Evolutionary conservation across 495 filamentous ascomycete genomes (phyloP).

Genomic region (Ascodesmis nigricans): DNA sequence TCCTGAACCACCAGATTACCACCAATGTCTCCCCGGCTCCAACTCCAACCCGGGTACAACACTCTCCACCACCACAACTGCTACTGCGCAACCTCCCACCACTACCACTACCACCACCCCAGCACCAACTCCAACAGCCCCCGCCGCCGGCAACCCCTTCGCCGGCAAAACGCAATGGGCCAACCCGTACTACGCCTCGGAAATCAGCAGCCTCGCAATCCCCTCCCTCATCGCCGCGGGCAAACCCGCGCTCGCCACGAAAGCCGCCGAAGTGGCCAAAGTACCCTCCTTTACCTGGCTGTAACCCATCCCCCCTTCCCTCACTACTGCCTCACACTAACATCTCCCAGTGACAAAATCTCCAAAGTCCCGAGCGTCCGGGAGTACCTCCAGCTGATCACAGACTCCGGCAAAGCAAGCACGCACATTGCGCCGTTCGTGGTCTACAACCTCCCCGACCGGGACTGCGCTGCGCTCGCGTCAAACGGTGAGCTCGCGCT

Average conservation of each 20-base stretch:
- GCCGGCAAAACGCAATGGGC: conserved; percentile 28
- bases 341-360: conserved; percentile 22
- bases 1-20: conserved; percentile 6
- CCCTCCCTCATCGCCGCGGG: conserved; percentile 32
- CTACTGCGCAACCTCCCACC: neutral
- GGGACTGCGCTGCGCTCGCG: conserved; percentile 35
- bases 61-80: conserved; percentile 6
- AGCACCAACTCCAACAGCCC: conserved; percentile 14
- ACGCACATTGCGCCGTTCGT: conserved; percentile 33
- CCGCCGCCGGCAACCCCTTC: conserved; percentile 28
- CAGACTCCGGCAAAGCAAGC: conserved; percentile 25
- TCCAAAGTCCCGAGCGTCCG: conserved; percentile 29
- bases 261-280: conserved; percentile 35
- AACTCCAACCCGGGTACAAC: conserved; percentile 1
- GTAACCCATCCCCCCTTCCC: conserved; percentile 25
- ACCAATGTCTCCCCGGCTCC: conserved; percentile 8
- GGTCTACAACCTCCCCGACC: conserved; percentile 37
- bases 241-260: conserved; percentile 23
- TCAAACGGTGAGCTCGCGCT: conserved; percentile 47
- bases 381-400: conserved; percentile 26
- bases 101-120: conserved; percentile 2
- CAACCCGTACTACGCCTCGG: conserved; percentile 34
- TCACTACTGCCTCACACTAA: neutral
- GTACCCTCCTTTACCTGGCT: conserved; percentile 52
- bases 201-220: conserved; percentile 28